Evolutionary conservation across 2,329 filamentous ascomycete genomes (phyloP), one percentile per base, ranked within the genome.

Genomic region (Alternaria panax): DNA sequence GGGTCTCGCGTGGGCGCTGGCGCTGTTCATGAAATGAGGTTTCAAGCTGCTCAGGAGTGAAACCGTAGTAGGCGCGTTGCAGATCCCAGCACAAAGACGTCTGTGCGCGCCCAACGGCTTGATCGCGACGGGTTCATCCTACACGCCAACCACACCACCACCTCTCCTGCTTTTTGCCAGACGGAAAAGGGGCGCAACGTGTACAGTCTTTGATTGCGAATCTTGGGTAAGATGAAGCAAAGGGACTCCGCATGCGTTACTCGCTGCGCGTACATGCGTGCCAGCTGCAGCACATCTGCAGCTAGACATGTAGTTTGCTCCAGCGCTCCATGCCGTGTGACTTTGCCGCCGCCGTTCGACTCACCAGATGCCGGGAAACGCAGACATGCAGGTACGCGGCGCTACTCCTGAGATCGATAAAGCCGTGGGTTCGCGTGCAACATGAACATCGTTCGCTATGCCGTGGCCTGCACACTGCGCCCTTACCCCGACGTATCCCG

Each of bases 391-490:
- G 38, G 65, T 67, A 67, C 65, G 59, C 65, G 63, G 58, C 58
- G 56, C 65, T 66, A 67, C 63, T 62, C 65, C 63, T 67, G 56
- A 63, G 51, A 58, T 60, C 59, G 57, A 56, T 24, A 30, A 46
- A 40, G 30, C 48, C 34, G 48, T 51, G 32, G 47, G 32, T 54
- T 54, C 22, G 54, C 28, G 20, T 25, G 20, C n/a, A 34, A 25
- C 22, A 32, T n/a, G 38, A 25, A n/a, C 40, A 24, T 16, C 32
- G 30, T 57, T 32, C 25, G 22, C 24, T n/a, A 32, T 34, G 45
- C 14, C 32, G 3, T 25, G 34, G 45, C 30, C 45, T 48, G 45
- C n/a, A 34, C 45, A 22, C 4, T n/a, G 20, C 42, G 25, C 25
- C 25, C 25, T 30, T 46, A 20, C 25, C 42, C n/a, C 30, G 42